Conservation (phyloP, 768 basidiomycete genomes). For the Glaciozyma martinii region DNA sequence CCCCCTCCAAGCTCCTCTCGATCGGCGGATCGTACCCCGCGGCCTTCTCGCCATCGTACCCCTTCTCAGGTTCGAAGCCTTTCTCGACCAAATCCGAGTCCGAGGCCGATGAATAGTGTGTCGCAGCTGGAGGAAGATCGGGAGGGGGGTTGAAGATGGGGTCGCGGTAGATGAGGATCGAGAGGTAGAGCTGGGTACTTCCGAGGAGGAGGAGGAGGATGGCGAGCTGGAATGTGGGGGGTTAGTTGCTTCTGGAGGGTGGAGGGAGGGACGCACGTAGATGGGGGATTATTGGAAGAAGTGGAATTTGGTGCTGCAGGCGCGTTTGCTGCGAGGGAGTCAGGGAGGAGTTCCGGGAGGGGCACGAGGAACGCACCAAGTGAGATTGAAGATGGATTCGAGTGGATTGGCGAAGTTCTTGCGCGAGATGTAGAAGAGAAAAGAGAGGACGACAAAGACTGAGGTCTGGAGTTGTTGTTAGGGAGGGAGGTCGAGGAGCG, state of each 20-base stretch:
- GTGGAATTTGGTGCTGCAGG: constrained; percentile 1
- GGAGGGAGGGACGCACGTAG: background rate
- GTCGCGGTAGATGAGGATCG: constrained; percentile 9
- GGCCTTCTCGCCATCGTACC: too few relatives aligned
- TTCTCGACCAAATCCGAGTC: too few relatives aligned
- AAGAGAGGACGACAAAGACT: too few relatives aligned
- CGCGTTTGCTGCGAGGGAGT: too few relatives aligned
- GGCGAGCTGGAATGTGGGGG: background rate
- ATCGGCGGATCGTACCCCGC: too few relatives aligned
- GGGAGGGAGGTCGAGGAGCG: too few relatives aligned
- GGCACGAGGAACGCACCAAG: background rate
- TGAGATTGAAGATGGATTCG: background rate
- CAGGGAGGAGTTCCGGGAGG: too few relatives aligned
- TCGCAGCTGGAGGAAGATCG: background rate
- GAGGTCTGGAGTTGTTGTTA: too few relatives aligned
- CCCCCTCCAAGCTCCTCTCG: too few relatives aligned
- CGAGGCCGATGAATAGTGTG: background rate
- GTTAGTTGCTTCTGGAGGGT: background rate
- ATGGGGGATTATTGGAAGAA: constrained; percentile 14
- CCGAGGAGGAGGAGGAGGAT: constrained; percentile 3
- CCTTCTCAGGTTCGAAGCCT: background rate
- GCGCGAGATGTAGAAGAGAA: too few relatives aligned
- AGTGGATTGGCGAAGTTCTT: background rate
- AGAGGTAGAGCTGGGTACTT: constrained; percentile 7
- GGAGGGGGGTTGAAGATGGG: constrained; percentile 20